These are phyloP conservation scores for Sugiyamaella xylanicola DNA, from an alignment of 1,139 yeast species.

Conservation along the genomic window DNA sequence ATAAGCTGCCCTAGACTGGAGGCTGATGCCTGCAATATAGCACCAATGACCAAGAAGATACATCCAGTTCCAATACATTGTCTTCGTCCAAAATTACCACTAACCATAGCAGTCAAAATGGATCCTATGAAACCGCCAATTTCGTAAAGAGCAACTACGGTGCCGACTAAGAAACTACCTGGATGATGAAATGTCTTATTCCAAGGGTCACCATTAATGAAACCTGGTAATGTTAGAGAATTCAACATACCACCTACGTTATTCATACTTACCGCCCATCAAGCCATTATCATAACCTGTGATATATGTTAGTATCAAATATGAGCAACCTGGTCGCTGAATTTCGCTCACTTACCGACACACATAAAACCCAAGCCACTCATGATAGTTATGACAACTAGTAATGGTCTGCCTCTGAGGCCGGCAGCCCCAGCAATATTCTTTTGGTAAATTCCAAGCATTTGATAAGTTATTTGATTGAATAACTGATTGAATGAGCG, in stretches of 20 bases:
- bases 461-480: neutral
- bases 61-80: slow-evolving; percentile 52
- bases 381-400: slow-evolving; percentile 21
- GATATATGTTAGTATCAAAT: slow-evolving; percentile 1
- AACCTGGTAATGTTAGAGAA: slow-evolving; percentile 21
- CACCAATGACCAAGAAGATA: slow-evolving; percentile 74
- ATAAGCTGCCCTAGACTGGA: slow-evolving; percentile 38
- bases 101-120: slow-evolving; percentile 43
- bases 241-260: neutral
- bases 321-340: neutral
- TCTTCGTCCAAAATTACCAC: slow-evolving; percentile 77
- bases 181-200: slow-evolving; percentile 25
- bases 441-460: slow-evolving; percentile 21
- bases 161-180: slow-evolving; percentile 32
- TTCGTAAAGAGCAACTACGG: slow-evolving; percentile 60
- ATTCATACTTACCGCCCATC: slow-evolving; percentile 23
- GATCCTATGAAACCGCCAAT: slow-evolving; percentile 69
- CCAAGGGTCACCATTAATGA: slow-evolving; percentile 24
- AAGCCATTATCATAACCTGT: slow-evolving; percentile 27
- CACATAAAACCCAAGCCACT: slow-evolving; percentile 26
- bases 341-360: slow-evolving; percentile 21
- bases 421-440: slow-evolving; percentile 22
- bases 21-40: slow-evolving; percentile 78
- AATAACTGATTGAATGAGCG: neutral
- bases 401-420: slow-evolving; percentile 22